Evolutionary conservation across 2,329 filamentous ascomycete genomes (phyloP), one percentile per base, ranked within the genome.

Genomic region (Fusarium nurragi): DNA sequence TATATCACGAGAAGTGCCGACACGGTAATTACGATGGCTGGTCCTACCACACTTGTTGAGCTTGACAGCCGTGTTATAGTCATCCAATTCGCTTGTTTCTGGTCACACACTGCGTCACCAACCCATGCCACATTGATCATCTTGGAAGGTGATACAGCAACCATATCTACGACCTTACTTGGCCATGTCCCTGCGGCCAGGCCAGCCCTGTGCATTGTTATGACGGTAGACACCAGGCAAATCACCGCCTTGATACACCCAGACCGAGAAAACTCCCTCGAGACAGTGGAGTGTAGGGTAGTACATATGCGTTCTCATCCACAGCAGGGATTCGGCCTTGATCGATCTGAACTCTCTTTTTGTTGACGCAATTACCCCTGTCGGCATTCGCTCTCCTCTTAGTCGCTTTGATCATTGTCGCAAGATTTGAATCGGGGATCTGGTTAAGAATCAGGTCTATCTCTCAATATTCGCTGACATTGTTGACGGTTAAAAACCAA

Each of bases 241-340:
- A 39, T 22, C 52, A 39, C 44, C 19, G 25, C 30, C 40, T 58
- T 40, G 23, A 16, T 43, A 49, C 19, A 28, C 18, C n/a, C 23
- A 36, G 19, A 26, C 34, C 37, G 34, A 23, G 16, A 37, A 30
- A 52, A 10, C 16, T 34, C 32, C n/a, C 52, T 59, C 25, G 54
- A 66, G 38, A 51, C 40, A 54, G 57, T 14, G 25, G 32, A 44
- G 37, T 37, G 19, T 40, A 34, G n/a, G 16, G n/a, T 34, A 34
- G n/a, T n/a, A 32, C 28, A 21, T 16, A 23, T 38, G 36, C 57
- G 41, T 46, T 19, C 52, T 60, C 54, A 49, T 38, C 22, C 64
- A 64, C 12, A 49, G 36, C 39, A 54, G 64, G 50, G 59, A 53
- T 59, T 36, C 64, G 59, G 64, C 46, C 41, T 44, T 30, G 32